Evolutionary conservation across 345 rosid genomes (phyloP).

Genomic region (Gossypioides kirkii): DNA sequence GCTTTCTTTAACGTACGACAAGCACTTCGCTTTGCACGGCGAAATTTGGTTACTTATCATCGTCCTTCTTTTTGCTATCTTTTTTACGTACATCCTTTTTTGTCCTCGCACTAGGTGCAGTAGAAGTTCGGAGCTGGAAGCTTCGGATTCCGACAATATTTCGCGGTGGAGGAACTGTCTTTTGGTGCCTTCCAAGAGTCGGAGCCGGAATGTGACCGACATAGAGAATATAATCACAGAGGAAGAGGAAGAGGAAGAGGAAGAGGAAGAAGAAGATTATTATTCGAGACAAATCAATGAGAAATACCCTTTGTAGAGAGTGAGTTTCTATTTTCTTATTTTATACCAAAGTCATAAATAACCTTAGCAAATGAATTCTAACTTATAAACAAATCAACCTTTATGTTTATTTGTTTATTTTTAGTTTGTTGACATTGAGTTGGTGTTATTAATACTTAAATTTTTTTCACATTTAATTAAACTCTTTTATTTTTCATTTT

Average conservation of each 20-base stretch:
- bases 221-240: not conserved
- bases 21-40: conserved; percentile 13
- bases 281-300: not conserved
- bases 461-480: too few species aligned
- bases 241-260: not conserved
- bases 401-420: too few species aligned
- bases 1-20: not conserved
- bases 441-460: too few species aligned
- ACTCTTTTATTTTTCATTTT: too few species aligned
- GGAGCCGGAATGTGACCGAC: not conserved
- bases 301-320: not conserved
- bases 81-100: not conserved
- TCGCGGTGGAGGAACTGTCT: not conserved
- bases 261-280: not conserved
- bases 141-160: not conserved
- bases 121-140: not conserved
- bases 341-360: too few species aligned
- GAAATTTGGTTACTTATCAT: not conserved
- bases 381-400: too few species aligned
- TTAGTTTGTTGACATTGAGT: too few species aligned
- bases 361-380: too few species aligned
- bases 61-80: not conserved
- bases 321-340: too few species aligned
- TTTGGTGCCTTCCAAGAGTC: not conserved
- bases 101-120: not conserved